Base-by-base conservation (phyloP, 495 filamentous ascomycete genomes). In the Cairneyella variabilis region DNA sequence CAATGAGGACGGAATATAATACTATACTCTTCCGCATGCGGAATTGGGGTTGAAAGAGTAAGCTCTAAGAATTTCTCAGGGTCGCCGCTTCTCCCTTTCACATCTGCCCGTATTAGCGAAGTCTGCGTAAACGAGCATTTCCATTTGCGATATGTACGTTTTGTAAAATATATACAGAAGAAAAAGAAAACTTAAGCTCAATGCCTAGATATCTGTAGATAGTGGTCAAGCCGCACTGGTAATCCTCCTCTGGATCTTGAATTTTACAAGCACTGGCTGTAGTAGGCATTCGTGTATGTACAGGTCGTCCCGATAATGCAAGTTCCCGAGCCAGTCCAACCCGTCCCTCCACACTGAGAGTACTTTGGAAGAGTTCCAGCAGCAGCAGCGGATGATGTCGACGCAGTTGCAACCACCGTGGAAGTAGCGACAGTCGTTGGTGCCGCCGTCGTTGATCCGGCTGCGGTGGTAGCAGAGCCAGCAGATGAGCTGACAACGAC, bases 201-300 rank as follows among this genome's bases (percentile, higher is more conserved):
- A n/a, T n/a, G n/a, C n/a, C n/a, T n/a, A n/a, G n/a, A n/a, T n/a
- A n/a, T n/a, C n/a, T n/a, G n/a, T n/a, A n/a, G n/a, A n/a, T n/a
- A n/a, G n/a, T n/a, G n/a, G n/a, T n/a, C n/a, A n/a, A n/a, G n/a
- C n/a, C n/a, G n/a, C n/a, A n/a, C n/a, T n/a, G n/a, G n/a, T n/a
- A n/a, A n/a, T n/a, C n/a, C n/a, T n/a, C n/a, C n/a, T n/a, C n/a
- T n/a, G n/a, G n/a, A n/a, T n/a, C n/a, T n/a, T n/a, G n/a, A n/a
- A n/a, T n/a, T n/a, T 38, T 53, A 56, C 46, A 60, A 36, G 30
- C 57, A 60, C 39, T 60, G 52, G 2, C 46, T 56, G 45, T 60
- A 60, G 14, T 37, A 60, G 2, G 39, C 38, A 25, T 57, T 61
- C 10, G 26, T 28, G 17, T 27, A 36, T 3, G 26, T 51, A 44